Percentiles rank a stretch among this genome's conserved stretches.
These are phyloP conservation scores for Venturia effusa DNA, from an alignment of 2,329 filamentous ascomycete species.

Conservation along the genomic window DNA sequence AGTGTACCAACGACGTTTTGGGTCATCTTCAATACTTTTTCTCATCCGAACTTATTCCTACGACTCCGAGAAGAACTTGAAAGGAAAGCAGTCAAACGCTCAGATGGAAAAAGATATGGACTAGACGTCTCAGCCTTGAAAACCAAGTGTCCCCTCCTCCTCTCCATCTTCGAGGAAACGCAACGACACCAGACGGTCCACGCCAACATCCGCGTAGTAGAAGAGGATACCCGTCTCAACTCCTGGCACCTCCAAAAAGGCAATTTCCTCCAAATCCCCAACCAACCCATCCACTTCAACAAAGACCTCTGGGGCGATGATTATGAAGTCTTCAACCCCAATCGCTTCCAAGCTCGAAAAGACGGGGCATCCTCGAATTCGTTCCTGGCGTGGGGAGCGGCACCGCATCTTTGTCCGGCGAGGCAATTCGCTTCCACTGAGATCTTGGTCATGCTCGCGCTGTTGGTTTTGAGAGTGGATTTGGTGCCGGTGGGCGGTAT, in stretches of 20 bases:
- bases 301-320: constrained; percentile 21
- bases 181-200: constrained; percentile 21
- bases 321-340: constrained; percentile 15
- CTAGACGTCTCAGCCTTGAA: constrained; percentile 26
- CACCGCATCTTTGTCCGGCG: constrained; percentile 21
- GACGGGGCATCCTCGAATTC: background rate
- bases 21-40: constrained; percentile 28
- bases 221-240: constrained; percentile 25
- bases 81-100: constrained; percentile 11
- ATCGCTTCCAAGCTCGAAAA: constrained; percentile 15
- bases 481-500: constrained; percentile 7
- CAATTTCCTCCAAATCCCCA: constrained; percentile 26
- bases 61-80: constrained; percentile 25
- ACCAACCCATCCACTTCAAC: constrained; percentile 19
- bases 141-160: constrained; percentile 23
- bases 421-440: constrained; percentile 20
- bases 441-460: constrained; percentile 18
- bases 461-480: constrained; percentile 18
- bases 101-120: constrained; percentile 3
- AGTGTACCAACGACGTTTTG: constrained; percentile 29
- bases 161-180: constrained; percentile 29
- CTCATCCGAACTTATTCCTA: constrained; percentile 22
- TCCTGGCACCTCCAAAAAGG: constrained; percentile 27
- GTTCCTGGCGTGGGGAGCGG: constrained; percentile 14
- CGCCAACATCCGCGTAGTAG: constrained; percentile 22